Conservation (phyloP, 2,329 filamentous ascomycete species). For the Arthrobotrys iridis region DNA sequence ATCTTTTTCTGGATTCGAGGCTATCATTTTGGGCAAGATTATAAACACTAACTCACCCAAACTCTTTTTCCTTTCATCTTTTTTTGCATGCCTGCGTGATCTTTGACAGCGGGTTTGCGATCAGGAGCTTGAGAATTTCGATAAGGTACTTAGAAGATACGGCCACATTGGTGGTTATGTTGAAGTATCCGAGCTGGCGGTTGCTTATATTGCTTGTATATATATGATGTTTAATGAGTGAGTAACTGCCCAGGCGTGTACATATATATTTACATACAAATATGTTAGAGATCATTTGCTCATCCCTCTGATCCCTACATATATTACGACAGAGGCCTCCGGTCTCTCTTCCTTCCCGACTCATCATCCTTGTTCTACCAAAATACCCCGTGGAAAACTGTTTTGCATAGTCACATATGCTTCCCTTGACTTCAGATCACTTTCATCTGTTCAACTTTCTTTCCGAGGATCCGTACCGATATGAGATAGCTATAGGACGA, state of each 20-base stretch:
- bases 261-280: slow-evolving; percentile 1
- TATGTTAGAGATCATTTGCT: neutral
- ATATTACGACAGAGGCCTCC: too few species aligned
- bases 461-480: too few species aligned
- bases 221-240: neutral
- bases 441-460: too few species aligned
- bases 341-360: too few species aligned
- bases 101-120: neutral
- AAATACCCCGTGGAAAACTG: too few species aligned
- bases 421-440: too few species aligned
- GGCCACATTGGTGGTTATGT: neutral
- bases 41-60: neutral
- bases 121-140: neutral
- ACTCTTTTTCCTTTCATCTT: neutral
- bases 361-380: too few species aligned
- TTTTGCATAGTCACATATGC: too few species aligned
- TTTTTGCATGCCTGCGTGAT: neutral
- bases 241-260: neutral
- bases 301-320: too few species aligned
- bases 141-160: neutral
- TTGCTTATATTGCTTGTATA: slow-evolving; percentile 10
- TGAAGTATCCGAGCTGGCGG: neutral
- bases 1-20: neutral
- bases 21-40: neutral
- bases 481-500: too few species aligned